Evolutionary conservation across 164 flowering plant species (phyloP).

Genomic region (Berberis vulgaris): DNA sequence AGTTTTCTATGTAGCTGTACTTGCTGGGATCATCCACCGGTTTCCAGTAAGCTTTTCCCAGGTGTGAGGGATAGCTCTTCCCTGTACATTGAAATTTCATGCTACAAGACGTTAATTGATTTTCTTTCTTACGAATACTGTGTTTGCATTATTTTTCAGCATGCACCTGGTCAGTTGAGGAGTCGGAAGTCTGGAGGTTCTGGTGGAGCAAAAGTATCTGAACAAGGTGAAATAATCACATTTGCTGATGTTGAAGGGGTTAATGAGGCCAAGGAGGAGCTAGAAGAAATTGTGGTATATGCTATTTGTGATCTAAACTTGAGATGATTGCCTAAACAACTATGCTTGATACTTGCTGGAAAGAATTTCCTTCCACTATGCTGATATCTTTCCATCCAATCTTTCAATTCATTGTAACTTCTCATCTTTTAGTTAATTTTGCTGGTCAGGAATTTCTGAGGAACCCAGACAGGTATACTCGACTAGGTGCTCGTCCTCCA

Average conservation of each 20-base stretch:
- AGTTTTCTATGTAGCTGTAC: conserved; percentile 77
- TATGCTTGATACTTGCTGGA: neutral
- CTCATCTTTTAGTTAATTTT: conserved; percentile 9
- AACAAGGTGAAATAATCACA: conserved; percentile 69
- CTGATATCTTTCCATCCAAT: neutral
- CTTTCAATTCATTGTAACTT: neutral
- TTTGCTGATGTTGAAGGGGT: conserved; percentile 99
- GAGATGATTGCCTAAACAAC: neutral
- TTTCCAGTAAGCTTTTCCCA: conserved; percentile 84
- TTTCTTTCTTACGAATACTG: too few relatives aligned
- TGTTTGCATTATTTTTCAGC: conserved; percentile 31
- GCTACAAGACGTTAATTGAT: neutral
- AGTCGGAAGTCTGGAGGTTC: conserved; percentile 69
- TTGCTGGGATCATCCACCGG: conserved; percentile 78
- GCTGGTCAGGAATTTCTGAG: conserved; percentile 80
- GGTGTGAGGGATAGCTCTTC: conserved; percentile 31
- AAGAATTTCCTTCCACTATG: neutral
- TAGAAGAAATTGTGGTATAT: conserved; percentile 97
- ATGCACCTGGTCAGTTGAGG: conserved; percentile 82
- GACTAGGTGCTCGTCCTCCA: conserved; percentile 98
- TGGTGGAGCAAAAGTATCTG: conserved; percentile 66
- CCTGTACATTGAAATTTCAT: neutral
- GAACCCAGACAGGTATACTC: conserved; percentile 76
- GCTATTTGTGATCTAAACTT: neutral
- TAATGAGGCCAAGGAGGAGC: conserved; percentile 98